Base-by-base conservation (phyloP, 495 filamentous ascomycete genomes). In the Parmelia sp. region DNA sequence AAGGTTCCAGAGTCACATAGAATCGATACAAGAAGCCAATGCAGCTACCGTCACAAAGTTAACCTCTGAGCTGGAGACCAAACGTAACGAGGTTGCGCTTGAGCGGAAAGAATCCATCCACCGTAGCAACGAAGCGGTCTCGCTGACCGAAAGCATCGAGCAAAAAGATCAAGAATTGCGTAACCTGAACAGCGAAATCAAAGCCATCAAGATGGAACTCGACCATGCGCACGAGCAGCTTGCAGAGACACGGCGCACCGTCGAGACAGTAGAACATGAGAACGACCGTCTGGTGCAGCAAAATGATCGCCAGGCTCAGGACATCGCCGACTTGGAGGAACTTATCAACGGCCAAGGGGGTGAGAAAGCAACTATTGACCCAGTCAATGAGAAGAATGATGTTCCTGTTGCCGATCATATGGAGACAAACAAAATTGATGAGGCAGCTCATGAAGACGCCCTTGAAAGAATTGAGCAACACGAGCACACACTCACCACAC, bases 201-300 rank as follows among this genome's bases (percentile, higher is more conserved):
- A 64, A 37, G 73, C 72, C 23, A 67, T 68, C 1, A 74, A 69
- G 27, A 60, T 45, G 25, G 67, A 71, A 58, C 60, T 69, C 31
- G 62, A 67, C 5, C 61, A 71, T 23, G 49, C 59, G 4, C 71
- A 73, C 37, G 73, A 78, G 21, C 77, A 79, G 59, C 68, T 76
- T 17, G 61, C 72, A 29, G 80, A 82, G 71, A 68, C 76, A 0
- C 76, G 79, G 31, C 66, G 72, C 23, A 72, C 80, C 12, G 71
- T 80, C 42, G 74, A 78, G 57, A 76, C 77, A 27, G 75, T 81
- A 21, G 79, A 81, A 68, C 65, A 71, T 7, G 80, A 83, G 62
- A 82, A 82, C 62, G 73, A 73, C 11, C 74, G 73, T 15, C 73
- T 82, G 14, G 70, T 72, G 15, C 61, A 71, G 29, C 60, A 65